Base-by-base conservation (phyloP, 1,284 basidiomycete genomes). In the Vanrija sp. region DNA sequence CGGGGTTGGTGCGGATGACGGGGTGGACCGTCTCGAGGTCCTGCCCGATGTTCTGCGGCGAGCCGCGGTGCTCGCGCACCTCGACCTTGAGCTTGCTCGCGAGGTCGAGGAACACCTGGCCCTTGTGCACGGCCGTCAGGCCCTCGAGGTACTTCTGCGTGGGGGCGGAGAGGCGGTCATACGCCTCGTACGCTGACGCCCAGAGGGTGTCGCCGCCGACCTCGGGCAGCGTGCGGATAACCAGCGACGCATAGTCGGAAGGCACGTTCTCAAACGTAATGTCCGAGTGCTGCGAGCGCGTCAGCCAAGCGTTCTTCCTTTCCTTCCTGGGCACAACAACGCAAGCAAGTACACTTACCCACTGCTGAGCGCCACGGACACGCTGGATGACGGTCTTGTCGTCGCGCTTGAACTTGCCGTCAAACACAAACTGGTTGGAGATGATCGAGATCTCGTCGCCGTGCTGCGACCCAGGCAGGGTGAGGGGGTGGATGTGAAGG, bases 251-350 rank as follows among this genome's bases (percentile, higher is more conserved):
- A 62, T 84, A 87, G 69, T 86, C 84, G 1, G 83, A 80, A 0
- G 86, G 86, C 6, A 85, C 77, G 9, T 69, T 76, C 69, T 88
- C 86, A 61, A 86, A 88, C 0, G 84, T 84, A 64, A 87, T 85
- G 72, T 88, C 85, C 1, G 81, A 39, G 63, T 64, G 62, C 62
- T 51, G 23, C 2, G 16, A 5, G 21, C 12, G 12, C 23, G 46
- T 44, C 51, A 60, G 47, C 44, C 12, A 5, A 23, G 21, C n/a
- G n/a, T n/a, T n/a, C 21, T 23, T 23, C 21, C 21, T 23, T 23
- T 23, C 3, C 21, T 23, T 23, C 21, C 21, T 23, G 10, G 3
- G n/a, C 46, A 46, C 34, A 44, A 21, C 28, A 23, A 18, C 5
- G 7, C 42, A 38, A 6, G 15, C 46, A 50, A 51, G 51, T 39